Evolutionary conservation across 768 basidiomycete species (phyloP).

Genomic region (Podaxis rugospora): DNA sequence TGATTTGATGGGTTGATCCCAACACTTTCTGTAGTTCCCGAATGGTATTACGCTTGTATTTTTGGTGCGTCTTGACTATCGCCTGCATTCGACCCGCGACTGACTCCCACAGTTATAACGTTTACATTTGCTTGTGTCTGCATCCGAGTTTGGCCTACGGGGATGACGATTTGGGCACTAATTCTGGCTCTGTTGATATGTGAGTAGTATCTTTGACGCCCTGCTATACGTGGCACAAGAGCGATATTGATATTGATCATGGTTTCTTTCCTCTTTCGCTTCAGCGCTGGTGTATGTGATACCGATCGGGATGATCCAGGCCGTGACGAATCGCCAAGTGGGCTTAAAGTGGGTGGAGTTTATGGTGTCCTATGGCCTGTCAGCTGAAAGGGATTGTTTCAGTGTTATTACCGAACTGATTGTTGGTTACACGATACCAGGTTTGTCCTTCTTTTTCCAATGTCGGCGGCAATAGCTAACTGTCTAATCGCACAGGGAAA

Average conservation of each 20-base stretch:
- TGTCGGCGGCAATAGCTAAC: conserved; percentile 1
- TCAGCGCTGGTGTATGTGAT: conserved; percentile 56
- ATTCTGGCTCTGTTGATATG: conserved; percentile 45
- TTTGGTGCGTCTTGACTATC: conserved; percentile 26
- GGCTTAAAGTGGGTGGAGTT: conserved; percentile 38
- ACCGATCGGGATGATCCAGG: conserved; percentile 78
- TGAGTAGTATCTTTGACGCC: conserved; percentile 15
- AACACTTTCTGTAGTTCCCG: conserved; percentile 40
- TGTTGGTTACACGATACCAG: conserved; percentile 52
- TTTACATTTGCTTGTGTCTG: conserved; percentile 59
- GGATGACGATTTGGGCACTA: conserved; percentile 67
- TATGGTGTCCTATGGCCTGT: neutral
- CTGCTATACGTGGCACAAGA: neutral
- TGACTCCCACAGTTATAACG: conserved; percentile 33
- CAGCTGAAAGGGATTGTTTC: neutral
- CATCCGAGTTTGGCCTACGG: conserved; percentile 62
- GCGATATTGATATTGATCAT: conserved; percentile 2
- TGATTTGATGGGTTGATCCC: neutral
- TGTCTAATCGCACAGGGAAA: conserved; percentile 35
- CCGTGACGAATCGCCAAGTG: conserved; percentile 77
- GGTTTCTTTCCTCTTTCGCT: neutral
- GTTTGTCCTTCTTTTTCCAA: conserved; percentile 18
- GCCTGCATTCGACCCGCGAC: neutral
- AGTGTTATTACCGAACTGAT: conserved; percentile 74
- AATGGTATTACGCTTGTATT: conserved; percentile 59